A percentile compares a stretch with the other conserved stretches of the same genome.
Conservation (phyloP, 768 basidiomycete species). For the Tylopilus plumbeoviolaceoides region DNA sequence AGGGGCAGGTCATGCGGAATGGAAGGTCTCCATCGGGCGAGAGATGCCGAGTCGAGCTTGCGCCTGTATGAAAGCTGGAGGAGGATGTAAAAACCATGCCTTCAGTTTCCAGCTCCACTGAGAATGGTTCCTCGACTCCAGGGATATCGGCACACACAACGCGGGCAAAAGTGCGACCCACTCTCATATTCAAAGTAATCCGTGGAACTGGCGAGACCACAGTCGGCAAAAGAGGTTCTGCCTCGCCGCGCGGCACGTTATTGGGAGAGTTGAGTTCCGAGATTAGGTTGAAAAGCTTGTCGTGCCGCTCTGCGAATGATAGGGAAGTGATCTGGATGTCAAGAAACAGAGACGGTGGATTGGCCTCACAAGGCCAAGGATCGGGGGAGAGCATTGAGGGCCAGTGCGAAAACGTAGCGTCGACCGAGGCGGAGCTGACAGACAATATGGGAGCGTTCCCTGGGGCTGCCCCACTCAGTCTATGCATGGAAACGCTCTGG, state of each 20-base stretch:
- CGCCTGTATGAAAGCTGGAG: constrained; percentile 38
- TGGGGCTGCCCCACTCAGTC: constrained; percentile 34
- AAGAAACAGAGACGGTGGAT: constrained; percentile 51
- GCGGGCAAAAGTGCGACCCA: constrained; percentile 49
- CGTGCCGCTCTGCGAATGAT: constrained; percentile 50
- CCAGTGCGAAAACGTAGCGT: constrained; percentile 55
- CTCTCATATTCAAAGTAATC: constrained; percentile 41
- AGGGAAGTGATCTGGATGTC: constrained; percentile 42
- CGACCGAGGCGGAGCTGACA: constrained; percentile 32
- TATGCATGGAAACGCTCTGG: constrained; percentile 42
- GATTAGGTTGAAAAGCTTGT: constrained; percentile 43
- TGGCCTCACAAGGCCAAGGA: constrained; percentile 44
- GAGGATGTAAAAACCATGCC: constrained; percentile 43
- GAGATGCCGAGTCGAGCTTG: constrained; percentile 13
- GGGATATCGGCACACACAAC: constrained; percentile 43
- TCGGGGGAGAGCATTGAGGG: constrained; percentile 44
- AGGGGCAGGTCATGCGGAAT: constrained; percentile 41
- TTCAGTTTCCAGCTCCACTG: constrained; percentile 53
- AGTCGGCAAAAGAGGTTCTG: constrained; percentile 25
- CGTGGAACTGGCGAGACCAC: constrained; percentile 44
- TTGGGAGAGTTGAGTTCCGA: constrained; percentile 15
- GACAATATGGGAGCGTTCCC: constrained; percentile 22
- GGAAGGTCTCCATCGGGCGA: constrained; percentile 36
- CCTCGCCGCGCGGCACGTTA: constrained; percentile 6
- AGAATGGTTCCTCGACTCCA: constrained; percentile 41